These are phyloP conservation scores for Yamadazyma philogaea DNA, from an alignment of 805 yeast genomes.

Conservation along the genomic window DNA sequence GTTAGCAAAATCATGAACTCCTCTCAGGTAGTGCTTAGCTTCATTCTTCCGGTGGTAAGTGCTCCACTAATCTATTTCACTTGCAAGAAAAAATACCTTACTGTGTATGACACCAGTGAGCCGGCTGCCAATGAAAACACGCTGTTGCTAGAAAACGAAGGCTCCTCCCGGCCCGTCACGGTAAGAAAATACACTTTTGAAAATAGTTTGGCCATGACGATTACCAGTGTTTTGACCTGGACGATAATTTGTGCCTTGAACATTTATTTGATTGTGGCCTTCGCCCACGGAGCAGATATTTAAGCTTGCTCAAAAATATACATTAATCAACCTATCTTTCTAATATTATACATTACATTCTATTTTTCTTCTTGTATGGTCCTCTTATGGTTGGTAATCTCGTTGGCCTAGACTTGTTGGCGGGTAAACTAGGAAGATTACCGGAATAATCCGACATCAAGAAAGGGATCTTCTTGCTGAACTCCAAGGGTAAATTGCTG, in stretches of 20 bases:
- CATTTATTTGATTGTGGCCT: conserved; percentile 39
- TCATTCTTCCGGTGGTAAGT: conserved; percentile 42
- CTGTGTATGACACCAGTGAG: conserved; percentile 26
- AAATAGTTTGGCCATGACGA: conserved; percentile 33
- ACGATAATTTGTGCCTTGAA: conserved; percentile 37
- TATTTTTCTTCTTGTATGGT: conserved; percentile 35
- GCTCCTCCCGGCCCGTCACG: conserved; percentile 10
- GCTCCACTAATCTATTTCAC: conserved; percentile 48
- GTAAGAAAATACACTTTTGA: conserved; percentile 33
- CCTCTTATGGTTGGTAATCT: conserved; percentile 40
- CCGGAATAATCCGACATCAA: conserved; percentile 74
- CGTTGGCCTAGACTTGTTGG: conserved; percentile 18
- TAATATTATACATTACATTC: conserved; percentile 8
- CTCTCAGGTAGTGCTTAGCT: conserved; percentile 44
- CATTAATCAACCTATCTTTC: neutral
- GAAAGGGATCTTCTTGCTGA: conserved; percentile 56
- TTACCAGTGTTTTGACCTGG: conserved; percentile 39
- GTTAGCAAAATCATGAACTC: conserved; percentile 44
- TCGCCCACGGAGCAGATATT: conserved; percentile 40
- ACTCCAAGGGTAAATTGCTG: conserved; percentile 23
- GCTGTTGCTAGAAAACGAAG: conserved; percentile 13
- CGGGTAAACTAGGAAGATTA: conserved; percentile 61
- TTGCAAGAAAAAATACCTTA: conserved; percentile 36
- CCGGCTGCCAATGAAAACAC: conserved; percentile 13
- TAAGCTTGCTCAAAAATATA: conserved; percentile 11